Evolutionary conservation across 208 protist species (phyloP).

Genomic region (Trypanosoma rangeli): DNA sequence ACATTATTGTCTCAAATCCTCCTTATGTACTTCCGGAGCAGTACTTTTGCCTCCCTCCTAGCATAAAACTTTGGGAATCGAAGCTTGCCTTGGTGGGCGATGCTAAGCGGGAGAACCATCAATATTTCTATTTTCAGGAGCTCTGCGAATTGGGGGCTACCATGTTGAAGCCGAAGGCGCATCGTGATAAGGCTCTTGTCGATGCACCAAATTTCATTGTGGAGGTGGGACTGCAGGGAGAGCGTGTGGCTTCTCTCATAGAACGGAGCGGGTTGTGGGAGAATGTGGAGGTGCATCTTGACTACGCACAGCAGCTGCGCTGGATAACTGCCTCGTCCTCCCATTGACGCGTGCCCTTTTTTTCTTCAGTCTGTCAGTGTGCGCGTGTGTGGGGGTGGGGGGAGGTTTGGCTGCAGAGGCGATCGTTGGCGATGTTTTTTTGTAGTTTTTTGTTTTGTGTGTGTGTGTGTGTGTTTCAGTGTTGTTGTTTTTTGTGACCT

Average conservation of each 20-base stretch:
- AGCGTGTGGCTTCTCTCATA: slow-evolving; percentile 77
- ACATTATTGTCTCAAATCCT: slow-evolving; percentile 85
- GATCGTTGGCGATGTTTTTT: background rate
- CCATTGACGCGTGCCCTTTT: slow-evolving; percentile 30
- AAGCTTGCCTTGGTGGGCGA: slow-evolving; percentile 85
- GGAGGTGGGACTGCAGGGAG: slow-evolving; percentile 77
- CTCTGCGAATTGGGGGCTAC: slow-evolving; percentile 62
- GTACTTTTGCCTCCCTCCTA: slow-evolving; percentile 63
- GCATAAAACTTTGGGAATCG: slow-evolving; percentile 76
- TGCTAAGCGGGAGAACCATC: slow-evolving; percentile 49
- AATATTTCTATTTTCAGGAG: slow-evolving; percentile 89
- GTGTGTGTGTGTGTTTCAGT: slow-evolving; percentile 20
- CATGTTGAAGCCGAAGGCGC: slow-evolving; percentile 52
- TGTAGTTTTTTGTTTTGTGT: too few relatives aligned
- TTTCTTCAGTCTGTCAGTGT: slow-evolving; percentile 14
- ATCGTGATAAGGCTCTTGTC: slow-evolving; percentile 34
- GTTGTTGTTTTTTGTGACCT: slow-evolving; percentile 11
- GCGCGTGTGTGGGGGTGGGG: background rate
- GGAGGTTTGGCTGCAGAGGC: too few relatives aligned
- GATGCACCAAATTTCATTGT: slow-evolving; percentile 66
- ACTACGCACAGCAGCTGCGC: slow-evolving; percentile 71
- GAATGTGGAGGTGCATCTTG: slow-evolving; percentile 72
- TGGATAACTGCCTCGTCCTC: slow-evolving; percentile 73
- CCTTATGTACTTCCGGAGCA: slow-evolving; percentile 83
- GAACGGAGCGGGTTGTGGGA: slow-evolving; percentile 58